Conservation (phyloP, 2,329 filamentous ascomycete genomes). For the Alternaria dauci region DNA sequence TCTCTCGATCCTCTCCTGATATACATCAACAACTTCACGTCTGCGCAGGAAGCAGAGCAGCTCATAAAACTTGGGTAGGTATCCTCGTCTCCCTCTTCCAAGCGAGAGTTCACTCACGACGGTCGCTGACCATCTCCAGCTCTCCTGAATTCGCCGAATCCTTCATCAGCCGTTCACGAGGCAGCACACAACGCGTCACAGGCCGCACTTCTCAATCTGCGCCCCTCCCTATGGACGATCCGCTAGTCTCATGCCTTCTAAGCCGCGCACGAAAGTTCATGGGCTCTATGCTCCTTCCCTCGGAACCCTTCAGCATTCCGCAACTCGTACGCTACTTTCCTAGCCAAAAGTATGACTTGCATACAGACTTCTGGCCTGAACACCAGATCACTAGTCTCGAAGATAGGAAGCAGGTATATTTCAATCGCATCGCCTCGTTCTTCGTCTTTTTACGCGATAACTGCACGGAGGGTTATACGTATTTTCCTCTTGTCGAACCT, state of each 20-base stretch:
- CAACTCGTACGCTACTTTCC: conserved; percentile 39
- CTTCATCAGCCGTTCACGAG: conserved; percentile 30
- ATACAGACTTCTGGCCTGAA: conserved; percentile 37
- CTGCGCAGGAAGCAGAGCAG: conserved; percentile 28
- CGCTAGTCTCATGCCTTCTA: conserved; percentile 36
- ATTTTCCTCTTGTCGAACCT: conserved; percentile 31
- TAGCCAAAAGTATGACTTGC: conserved; percentile 34
- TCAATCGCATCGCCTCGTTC: conserved; percentile 36
- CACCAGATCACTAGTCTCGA: conserved; percentile 27
- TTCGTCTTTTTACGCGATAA: conserved; percentile 38
- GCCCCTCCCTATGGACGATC: conserved; percentile 25
- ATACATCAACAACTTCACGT: conserved; percentile 43
- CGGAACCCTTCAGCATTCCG: conserved; percentile 32
- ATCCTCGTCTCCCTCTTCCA: neutral
- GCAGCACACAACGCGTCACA: conserved; percentile 22
- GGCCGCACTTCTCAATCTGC: conserved; percentile 39
- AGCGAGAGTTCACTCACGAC: neutral
- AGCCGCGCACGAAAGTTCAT: conserved; percentile 35
- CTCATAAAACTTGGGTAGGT: conserved; percentile 30
- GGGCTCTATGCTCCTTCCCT: conserved; percentile 31
- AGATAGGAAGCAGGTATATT: conserved; percentile 21
- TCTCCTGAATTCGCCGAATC: conserved; percentile 31
- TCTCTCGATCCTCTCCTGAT: conserved; percentile 37
- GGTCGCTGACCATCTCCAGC: conserved; percentile 16
- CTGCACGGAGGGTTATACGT: conserved; percentile 35